Conservation (phyloP, 2,329 filamentous ascomycete species). For the Colletotrichum sp. region DNA sequence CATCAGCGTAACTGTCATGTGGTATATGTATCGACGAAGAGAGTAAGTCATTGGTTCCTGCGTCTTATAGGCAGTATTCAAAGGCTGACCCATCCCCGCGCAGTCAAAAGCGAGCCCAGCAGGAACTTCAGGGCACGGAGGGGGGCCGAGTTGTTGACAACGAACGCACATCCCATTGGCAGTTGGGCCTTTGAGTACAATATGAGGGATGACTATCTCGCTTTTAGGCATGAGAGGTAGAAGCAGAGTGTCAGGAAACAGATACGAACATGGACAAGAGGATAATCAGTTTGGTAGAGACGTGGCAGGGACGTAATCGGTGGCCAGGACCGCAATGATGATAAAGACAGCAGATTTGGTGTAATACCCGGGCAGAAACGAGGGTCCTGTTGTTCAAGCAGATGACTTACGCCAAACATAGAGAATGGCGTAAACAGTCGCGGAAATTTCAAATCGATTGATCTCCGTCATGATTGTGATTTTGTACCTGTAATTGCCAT, state of each 20-base stretch:
- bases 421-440: not conserved
- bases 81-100: not conserved
- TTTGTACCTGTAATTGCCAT: not conserved
- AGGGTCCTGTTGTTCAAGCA: not conserved
- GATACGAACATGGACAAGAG: not conserved
- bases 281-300: rapidly evolving
- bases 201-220: rapidly evolving
- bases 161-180: not conserved
- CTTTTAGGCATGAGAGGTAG: not conserved
- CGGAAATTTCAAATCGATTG: not conserved
- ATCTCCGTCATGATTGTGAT: not conserved
- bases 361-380: not conserved
- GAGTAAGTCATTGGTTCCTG: not conserved
- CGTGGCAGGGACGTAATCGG: not conserved
- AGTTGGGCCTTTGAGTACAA: rapidly evolving
- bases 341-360: rapidly evolving
- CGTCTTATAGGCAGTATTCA: rapidly evolving
- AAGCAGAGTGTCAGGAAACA: not conserved
- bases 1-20: constrained; percentile 7
- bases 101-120: not conserved
- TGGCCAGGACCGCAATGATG: not conserved
- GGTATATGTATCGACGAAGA: constrained; percentile 10
- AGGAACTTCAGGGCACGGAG: not conserved
- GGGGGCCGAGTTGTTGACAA: not conserved
- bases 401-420: not conserved